Evolutionary conservation across 345 rosid species (phyloP), one percentile per base, ranked within the genome.

Genomic region (Acer campestre): DNA sequence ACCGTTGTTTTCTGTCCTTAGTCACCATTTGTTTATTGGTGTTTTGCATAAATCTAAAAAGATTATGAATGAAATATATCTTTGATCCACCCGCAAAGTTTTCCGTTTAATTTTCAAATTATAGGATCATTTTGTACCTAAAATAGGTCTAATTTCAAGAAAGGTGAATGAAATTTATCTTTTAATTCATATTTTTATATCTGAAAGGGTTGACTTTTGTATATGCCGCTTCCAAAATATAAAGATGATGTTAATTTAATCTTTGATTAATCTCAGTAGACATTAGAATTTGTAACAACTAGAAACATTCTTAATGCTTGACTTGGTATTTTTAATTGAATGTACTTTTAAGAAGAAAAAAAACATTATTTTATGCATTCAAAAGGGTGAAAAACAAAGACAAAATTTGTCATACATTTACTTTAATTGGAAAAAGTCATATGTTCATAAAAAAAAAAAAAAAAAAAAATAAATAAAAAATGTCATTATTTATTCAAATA

Each of bases 271-370:
- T 14, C 16, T 51, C 17, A 0, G 6, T 38, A 22, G 53, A 59
- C 8, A 59, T 17, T 20, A 42, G 4, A 6, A 10, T 14, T n/a
- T 27, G 58, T 20, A 76, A 49, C 2, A 49, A 49, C 55, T 49
- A 49, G 3, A 49, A 49, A 18, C 77, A 61, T 79, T 83, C 55
- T 44, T 65, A 6, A 35, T 35, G 38, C 38, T 35, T 35, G 38
- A 35, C 38, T 35, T 35, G 6, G 38, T 35, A 35, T 49, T 68
- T 42, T 25, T 56, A 59, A 56, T 38, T 11, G 18, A 18, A 40
- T 42, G 55, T 49, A 49, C 16, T 42, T 31, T 2, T n/a, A n/a
- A n/a, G n/a, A n/a, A n/a, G n/a, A n/a, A 29, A 0, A 29, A 4
- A 35, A 51, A 55, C 68, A 56, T 51, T 25, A 18, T 25, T n/a